Conservation (phyloP, 2,329 filamentous ascomycete genomes). For the Clonostachys chloroleuca region DNA sequence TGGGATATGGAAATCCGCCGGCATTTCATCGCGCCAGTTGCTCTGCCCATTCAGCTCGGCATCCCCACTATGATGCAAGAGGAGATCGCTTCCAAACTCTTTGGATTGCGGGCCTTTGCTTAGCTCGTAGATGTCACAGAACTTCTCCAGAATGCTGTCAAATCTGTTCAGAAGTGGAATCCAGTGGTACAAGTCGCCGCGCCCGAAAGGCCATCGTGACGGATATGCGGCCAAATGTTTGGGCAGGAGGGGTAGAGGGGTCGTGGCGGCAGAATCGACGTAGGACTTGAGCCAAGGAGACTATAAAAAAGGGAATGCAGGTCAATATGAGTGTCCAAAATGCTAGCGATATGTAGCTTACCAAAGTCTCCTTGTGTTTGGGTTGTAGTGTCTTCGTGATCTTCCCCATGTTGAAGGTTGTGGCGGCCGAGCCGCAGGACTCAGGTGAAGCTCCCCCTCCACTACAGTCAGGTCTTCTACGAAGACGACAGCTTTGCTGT, state of each 20-base stretch:
- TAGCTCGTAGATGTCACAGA: constrained; percentile 77
- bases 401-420: constrained; percentile 58
- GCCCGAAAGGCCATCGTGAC: constrained; percentile 87
- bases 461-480: constrained; percentile 37
- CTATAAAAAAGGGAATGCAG: constrained; percentile 38
- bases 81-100: constrained; percentile 65
- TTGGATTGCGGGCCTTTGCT: constrained; percentile 74
- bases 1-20: neutral
- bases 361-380: constrained; percentile 64
- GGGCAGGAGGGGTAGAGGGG: constrained; percentile 73
- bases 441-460: constrained; percentile 50
- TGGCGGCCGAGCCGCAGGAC: constrained; percentile 55
- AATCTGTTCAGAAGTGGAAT: constrained; percentile 92
- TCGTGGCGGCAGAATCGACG: constrained; percentile 63
- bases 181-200: constrained; percentile 97
- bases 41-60: neutral
- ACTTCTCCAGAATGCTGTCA: constrained; percentile 79
- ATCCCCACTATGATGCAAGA: constrained; percentile 45
- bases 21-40: constrained; percentile 3
- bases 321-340: neutral
- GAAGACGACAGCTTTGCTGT: constrained; percentile 32
- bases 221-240: constrained; percentile 76
- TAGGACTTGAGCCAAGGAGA: constrained; percentile 85
- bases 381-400: constrained; percentile 63
- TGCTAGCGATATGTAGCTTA: constrained; percentile 28